A percentile compares a stretch with the other conserved stretches of the same genome.
Evolutionary conservation across 2,329 filamentous ascomycete species (phyloP).

Genomic region (Aspergillus hiratsukae): DNA sequence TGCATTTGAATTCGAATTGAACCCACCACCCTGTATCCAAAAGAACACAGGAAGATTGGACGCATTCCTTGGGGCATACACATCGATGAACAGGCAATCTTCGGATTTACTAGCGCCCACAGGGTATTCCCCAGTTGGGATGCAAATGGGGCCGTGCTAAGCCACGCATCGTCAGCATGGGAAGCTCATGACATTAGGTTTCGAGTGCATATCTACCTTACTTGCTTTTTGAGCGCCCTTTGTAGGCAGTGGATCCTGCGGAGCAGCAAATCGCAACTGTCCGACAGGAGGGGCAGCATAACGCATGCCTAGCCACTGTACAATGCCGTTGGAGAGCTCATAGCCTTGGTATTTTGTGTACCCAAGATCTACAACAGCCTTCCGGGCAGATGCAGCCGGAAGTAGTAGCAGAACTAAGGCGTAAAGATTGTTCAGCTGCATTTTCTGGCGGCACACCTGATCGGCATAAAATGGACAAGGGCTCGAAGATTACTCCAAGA

Average conservation of each 20-base stretch:
- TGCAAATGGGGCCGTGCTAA: slow-evolving; percentile 51
- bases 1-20: slow-evolving; percentile 55
- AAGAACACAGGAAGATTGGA: slow-evolving; percentile 62
- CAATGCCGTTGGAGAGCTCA: slow-evolving; percentile 53
- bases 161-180: slow-evolving; percentile 6
- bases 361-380: slow-evolving; percentile 53
- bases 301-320: slow-evolving; percentile 69
- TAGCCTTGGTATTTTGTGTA: slow-evolving; percentile 64
- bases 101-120: slow-evolving; percentile 49
- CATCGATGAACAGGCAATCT: slow-evolving; percentile 41
- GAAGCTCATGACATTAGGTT: background rate
- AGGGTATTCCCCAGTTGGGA: slow-evolving; percentile 63
- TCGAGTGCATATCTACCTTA: slow-evolving; percentile 37
- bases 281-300: slow-evolving; percentile 68
- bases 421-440: slow-evolving; percentile 1
- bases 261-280: slow-evolving; percentile 61
- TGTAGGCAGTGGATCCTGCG: slow-evolving; percentile 55
- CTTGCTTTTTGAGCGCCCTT: slow-evolving; percentile 50
- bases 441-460: background rate
- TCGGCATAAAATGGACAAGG: background rate
- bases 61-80: slow-evolving; percentile 33
- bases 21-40: slow-evolving; percentile 60
- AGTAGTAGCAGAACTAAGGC: slow-evolving; percentile 11
- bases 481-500: background rate
- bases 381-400: slow-evolving; percentile 20